Base-by-base conservation (phyloP, 2,329 filamentous ascomycete species). In the Fusarium camptoceras region DNA sequence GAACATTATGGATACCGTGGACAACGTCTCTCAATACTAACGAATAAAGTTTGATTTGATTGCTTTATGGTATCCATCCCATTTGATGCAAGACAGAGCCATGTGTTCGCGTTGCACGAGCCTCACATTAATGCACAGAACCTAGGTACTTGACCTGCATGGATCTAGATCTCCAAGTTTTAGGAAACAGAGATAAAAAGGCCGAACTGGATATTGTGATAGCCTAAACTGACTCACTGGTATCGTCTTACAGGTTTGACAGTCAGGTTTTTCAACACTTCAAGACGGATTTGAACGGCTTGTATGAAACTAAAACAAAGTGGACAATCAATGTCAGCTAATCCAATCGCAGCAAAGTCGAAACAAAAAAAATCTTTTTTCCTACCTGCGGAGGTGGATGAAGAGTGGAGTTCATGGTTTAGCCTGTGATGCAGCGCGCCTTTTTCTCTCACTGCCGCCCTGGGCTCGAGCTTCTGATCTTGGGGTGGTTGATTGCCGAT, bases 31-130 rank as follows among this genome's bases (percentile, higher is more conserved):
- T 34, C 31, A 34, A 27, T 8, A 11, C 22, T 25, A 37, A 18
- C 15, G 10, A 37, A 27, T 39, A 22, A 22, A n/a, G 18, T 31
- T 48, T 48, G 25, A 20, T 25, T 37, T 37, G 34, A 37, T 37
- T 37, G 34, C 34, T 37, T 18, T 6, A 37, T 37, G 18, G 6
- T 37, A n/a, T 37, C 34, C 34, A 34, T 46, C 30, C 39, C 31
- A 22, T 27, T 15, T 31, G 11, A 14, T n/a, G 8, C 34, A 20
- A 62, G 39, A 62, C 39, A 42, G 31, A 24, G 25, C 41, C 44
- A 42, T 60, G 60, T 30, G 70, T 64, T 65, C 61, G 46, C 63
- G 70, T 74, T 59, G 62, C 59, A 59, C 55, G 64, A 68, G 31
- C 41, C 49, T 56, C 53, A 55, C 25, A 22, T n/a, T 16, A 7